Evolutionary conservation across 1,284 basidiomycete species (phyloP).

Genomic region (Apiotrichum sp.): DNA sequence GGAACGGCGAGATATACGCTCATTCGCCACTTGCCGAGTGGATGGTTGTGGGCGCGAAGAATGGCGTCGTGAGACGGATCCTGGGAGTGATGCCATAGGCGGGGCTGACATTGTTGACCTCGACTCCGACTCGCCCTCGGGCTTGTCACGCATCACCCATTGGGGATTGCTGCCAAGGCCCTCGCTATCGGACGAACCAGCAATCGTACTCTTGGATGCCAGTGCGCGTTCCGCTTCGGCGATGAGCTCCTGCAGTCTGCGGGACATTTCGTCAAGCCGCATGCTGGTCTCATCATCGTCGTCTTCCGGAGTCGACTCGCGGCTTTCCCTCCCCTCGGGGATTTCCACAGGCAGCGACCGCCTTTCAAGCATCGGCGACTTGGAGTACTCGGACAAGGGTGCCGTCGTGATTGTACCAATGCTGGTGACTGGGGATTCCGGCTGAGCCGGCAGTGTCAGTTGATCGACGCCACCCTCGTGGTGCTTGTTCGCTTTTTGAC

Average conservation of each 20-base stretch:
- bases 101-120: too few relatives aligned
- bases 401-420: not conserved
- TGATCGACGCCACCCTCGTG: too few relatives aligned
- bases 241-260: constrained; percentile 10
- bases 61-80: too few relatives aligned
- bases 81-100: too few relatives aligned
- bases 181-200: too few relatives aligned
- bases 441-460: not conserved
- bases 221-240: constrained; percentile 11
- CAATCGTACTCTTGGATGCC: not conserved
- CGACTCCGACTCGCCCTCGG: too few relatives aligned
- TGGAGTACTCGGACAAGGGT: not conserved
- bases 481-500: not conserved
- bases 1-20: too few relatives aligned
- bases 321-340: not conserved
- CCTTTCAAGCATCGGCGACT: not conserved
- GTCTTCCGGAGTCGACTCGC: too few relatives aligned
- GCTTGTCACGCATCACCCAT: too few relatives aligned
- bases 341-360: not conserved
- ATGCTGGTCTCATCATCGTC: not conserved
- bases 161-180: too few relatives aligned
- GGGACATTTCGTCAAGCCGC: constrained; percentile 13
- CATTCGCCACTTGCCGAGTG: too few relatives aligned
- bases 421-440: not conserved
- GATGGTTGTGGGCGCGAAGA: too few relatives aligned